Evolutionary conservation across 805 yeast genomes (phyloP), one percentile per base, ranked within the genome.

Genomic region (Saccharomyces paradoxus): DNA sequence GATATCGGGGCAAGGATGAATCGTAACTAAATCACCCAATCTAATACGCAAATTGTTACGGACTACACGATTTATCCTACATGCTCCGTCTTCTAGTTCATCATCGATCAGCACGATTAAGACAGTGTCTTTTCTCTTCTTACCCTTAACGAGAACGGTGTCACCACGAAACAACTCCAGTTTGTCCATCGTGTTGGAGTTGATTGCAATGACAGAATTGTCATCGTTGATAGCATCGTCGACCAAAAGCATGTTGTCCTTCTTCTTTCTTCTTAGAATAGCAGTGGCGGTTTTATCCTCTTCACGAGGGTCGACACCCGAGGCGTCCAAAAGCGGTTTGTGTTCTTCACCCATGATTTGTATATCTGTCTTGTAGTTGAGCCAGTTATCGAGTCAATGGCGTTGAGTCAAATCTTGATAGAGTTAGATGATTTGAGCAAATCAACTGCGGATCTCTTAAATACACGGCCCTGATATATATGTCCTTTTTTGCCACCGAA

Each of bases 171-270:
- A 94, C 70, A 94, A 80, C 73, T 94, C 96, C 57, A 94, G 78
- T 66, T 86, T 79, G 69, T 94, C 99, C 96, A 94, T 89, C 17
- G 98, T 94, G 71, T 86, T 86, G 17, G 96, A 87, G 37, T 95
- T 86, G 86, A 94, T 88, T 51, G 97, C 87, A 70, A 94, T 88
- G 60, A 92, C 95, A 29, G 98, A 90, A 75, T 94, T 94, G 73
- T 94, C 99, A 72, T 94, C 99, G 65, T 88, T 89, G 65, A 86
- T 83, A 60, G 99, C 98, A 74, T 94, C 99, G 69, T 94, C 99
- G 52, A 94, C 98, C 60, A 94, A 76, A 63, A 94, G 77, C 52
- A 96, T 89, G 72, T 94, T 94, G 69, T 87, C 96, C 81, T 92
- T 92, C 94, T 94, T 92, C 84, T 94, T 94, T 76, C 92, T 83